phyloP scores from a whole-genome alignment of 805 yeast species.

The Yarrowia keelungensis region DNA sequence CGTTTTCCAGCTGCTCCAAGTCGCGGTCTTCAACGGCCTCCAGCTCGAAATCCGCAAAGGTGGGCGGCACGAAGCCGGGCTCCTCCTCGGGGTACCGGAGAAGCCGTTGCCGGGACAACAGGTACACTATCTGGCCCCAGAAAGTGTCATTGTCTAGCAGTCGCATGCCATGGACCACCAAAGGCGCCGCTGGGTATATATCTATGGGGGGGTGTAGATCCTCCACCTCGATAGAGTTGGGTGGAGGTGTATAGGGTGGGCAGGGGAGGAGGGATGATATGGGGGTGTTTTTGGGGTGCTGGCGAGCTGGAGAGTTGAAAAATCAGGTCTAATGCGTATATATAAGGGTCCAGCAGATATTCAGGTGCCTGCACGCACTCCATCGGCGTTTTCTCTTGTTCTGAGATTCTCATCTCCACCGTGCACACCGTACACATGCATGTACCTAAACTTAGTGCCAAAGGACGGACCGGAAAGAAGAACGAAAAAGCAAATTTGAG shows the following conservation, averaged over 20 bases:
- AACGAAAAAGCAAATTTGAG: background rate
- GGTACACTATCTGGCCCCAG: conserved; percentile 37
- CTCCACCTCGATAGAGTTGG: conserved; percentile 38
- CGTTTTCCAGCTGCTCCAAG: conserved; percentile 29
- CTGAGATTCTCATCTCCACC: conserved; percentile 11
- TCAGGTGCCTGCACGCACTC: background rate
- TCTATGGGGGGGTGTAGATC: conserved; percentile 19
- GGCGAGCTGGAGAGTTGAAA: background rate
- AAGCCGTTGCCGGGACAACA: conserved; percentile 11
- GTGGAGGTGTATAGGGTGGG: conserved; percentile 33
- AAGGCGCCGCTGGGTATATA: conserved; percentile 10
- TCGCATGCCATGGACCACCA: conserved; percentile 15
- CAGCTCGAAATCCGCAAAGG: background rate
- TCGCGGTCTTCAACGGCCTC: conserved; percentile 14
- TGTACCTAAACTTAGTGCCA: background rate
- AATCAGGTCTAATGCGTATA: background rate
- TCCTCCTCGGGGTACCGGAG: conserved; percentile 29
- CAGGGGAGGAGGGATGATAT: background rate
- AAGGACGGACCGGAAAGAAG: background rate
- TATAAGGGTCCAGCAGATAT: background rate
- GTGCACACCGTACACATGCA: conserved; percentile 11
- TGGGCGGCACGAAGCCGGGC: conserved; percentile 26
- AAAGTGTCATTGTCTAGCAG: conserved; percentile 38
- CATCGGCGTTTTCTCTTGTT: background rate
- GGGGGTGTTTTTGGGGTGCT: background rate